Evolutionary conservation across 768 basidiomycete genomes (phyloP).

Genomic region (Steccherinum ochraceum): DNA sequence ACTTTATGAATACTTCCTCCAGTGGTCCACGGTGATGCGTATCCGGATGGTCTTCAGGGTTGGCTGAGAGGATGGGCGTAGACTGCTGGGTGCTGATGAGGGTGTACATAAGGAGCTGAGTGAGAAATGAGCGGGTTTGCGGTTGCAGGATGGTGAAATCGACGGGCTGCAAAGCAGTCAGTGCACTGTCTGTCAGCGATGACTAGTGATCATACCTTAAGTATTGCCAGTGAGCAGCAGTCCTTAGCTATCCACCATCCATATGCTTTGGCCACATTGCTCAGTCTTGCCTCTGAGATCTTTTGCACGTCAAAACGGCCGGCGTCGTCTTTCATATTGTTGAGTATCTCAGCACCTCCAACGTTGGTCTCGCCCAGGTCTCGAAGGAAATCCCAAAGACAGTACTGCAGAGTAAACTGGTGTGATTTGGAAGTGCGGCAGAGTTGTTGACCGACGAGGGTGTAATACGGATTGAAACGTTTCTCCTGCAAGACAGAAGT

Average conservation of each 20-base stretch:
- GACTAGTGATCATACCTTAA: conserved; percentile 57
- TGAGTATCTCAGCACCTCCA: conserved; percentile 73
- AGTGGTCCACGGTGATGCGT: conserved; percentile 53
- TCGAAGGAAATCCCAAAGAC: conserved; percentile 94
- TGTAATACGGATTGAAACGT: conserved; percentile 92
- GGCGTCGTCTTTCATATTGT: conserved; percentile 45
- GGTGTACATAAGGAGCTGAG: conserved; percentile 59
- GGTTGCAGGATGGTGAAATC: conserved; percentile 75
- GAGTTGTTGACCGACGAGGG: conserved; percentile 81
- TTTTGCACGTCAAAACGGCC: conserved; percentile 38
- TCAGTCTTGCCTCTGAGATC: conserved; percentile 50
- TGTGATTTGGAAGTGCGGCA: conserved; percentile 75
- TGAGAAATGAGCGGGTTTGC: conserved; percentile 59
- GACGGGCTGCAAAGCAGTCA: conserved; percentile 53
- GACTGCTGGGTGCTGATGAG: conserved; percentile 71
- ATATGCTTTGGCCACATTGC: conserved; percentile 78
- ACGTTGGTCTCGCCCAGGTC: conserved; percentile 81
- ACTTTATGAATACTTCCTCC: conserved; percentile 78
- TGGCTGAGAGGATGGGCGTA: conserved; percentile 51
- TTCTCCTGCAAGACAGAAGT: conserved; percentile 56
- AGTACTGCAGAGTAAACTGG: conserved; percentile 91
- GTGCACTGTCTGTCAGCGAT: neutral
- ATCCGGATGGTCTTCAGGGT: conserved; percentile 29
- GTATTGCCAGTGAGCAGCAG: conserved; percentile 60
- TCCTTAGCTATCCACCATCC: conserved; percentile 94